Evolutionary conservation across 352 stramenopile species (phyloP).

Genomic region (Phytophthora pseudosyringae): DNA sequence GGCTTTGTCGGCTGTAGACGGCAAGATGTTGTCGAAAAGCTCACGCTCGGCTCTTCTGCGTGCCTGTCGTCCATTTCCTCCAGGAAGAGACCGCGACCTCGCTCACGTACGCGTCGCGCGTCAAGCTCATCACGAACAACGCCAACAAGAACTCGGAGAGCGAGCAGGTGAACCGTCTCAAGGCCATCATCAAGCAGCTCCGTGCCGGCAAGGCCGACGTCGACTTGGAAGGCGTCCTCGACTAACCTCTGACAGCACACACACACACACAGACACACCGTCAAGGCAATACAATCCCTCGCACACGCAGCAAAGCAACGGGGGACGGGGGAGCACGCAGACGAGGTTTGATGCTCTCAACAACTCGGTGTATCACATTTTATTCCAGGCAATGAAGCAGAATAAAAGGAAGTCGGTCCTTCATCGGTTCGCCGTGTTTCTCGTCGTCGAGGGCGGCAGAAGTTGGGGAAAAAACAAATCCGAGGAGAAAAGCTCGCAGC

Average conservation of each 20-base stretch:
- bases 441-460: constrained; percentile 29
- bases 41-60: not conserved
- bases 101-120: constrained; percentile 80
- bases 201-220: constrained; percentile 69
- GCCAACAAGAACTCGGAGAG: constrained; percentile 89
- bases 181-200: constrained; percentile 85
- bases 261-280: not conserved
- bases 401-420: constrained; percentile 52
- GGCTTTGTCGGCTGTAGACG: constrained; percentile 25
- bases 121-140: constrained; percentile 91
- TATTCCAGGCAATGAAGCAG: constrained; percentile 53
- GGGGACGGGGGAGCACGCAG: constrained; percentile 4
- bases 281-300: not conserved
- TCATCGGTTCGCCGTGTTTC: constrained; percentile 27
- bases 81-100: constrained; percentile 88
- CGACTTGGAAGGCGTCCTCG: constrained; percentile 69
- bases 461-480: constrained; percentile 1
- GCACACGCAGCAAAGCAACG: constrained; percentile 23
- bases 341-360: constrained; percentile 69
- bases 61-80: not conserved
- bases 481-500: constrained; percentile 4
- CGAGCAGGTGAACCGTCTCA: constrained; percentile 83
- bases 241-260: constrained; percentile 27
- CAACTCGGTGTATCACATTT: constrained; percentile 85
- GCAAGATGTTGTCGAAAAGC: constrained; percentile 2